These are phyloP conservation scores for Neurospora discreta DNA, from an alignment of 495 filamentous ascomycete genomes.

Conservation along the genomic window DNA sequence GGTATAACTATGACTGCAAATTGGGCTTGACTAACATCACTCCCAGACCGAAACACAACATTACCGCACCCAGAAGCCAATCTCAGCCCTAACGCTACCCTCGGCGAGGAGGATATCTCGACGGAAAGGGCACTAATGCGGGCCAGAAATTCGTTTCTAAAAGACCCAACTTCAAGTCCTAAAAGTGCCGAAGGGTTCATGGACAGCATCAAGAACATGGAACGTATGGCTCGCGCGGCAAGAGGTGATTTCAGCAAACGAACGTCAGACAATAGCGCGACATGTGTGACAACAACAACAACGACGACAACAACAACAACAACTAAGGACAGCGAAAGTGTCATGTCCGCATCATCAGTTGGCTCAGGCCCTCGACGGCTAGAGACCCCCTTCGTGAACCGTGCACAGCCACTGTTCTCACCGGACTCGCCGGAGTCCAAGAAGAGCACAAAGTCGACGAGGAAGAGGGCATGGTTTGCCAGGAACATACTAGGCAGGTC, in stretches of 20 bases:
- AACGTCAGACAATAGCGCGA: background rate
- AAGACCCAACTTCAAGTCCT: background rate
- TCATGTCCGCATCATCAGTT: background rate
- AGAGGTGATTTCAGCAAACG: background rate
- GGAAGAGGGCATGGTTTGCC: background rate
- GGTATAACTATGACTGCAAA: background rate
- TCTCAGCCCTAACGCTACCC: slow-evolving; percentile 20
- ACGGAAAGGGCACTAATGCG: slow-evolving; percentile 11
- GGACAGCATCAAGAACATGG: slow-evolving; percentile 4
- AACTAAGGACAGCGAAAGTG: background rate
- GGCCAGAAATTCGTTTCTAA: slow-evolving; percentile 17
- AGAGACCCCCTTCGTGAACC: background rate
- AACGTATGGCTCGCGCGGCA: slow-evolving; percentile 3
- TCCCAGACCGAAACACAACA: slow-evolving; percentile 21
- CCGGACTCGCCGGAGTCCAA: background rate
- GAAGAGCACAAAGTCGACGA: background rate
- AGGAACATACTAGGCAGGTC: background rate
- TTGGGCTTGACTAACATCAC: background rate
- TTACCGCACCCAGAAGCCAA: slow-evolving; percentile 28
- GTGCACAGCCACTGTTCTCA: background rate
- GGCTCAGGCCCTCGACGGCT: background rate
- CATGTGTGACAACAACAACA: background rate
- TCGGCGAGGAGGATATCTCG: slow-evolving; percentile 22
- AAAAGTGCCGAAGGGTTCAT: slow-evolving; percentile 3
- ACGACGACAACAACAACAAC: background rate